Evolutionary conservation across 129 eudicot genomes (phyloP).

Genomic region (Centella asiatica): DNA sequence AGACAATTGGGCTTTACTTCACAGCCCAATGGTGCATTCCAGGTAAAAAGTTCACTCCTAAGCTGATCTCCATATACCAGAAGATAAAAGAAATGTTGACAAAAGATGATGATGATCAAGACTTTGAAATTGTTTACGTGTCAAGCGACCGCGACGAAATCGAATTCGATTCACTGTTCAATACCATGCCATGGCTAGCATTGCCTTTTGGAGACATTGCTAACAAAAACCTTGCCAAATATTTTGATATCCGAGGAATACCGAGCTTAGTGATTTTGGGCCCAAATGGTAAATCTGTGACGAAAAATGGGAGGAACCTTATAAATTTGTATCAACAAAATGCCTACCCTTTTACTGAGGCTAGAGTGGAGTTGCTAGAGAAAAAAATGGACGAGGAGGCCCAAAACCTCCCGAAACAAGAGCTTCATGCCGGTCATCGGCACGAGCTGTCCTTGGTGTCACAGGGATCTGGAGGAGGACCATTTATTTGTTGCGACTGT

Average conservation of each 20-base stretch:
- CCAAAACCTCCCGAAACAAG: slow-evolving; percentile 40
- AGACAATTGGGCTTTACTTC: slow-evolving; percentile 79
- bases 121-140: slow-evolving; percentile 62
- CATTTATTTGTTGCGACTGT: slow-evolving; percentile 78
- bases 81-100: slow-evolving; percentile 43
- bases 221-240: slow-evolving; percentile 43
- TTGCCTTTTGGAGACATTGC: slow-evolving; percentile 51
- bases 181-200: slow-evolving; percentile 76
- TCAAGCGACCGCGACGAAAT: slow-evolving; percentile 49
- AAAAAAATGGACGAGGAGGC: slow-evolving; percentile 70
- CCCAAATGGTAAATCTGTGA: slow-evolving; percentile 82
- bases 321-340: slow-evolving; percentile 62
- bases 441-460: slow-evolving; percentile 70
- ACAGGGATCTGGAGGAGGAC: slow-evolving; percentile 75
- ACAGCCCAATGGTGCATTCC: slow-evolving; percentile 88
- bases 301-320: slow-evolving; percentile 59
- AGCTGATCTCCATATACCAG: slow-evolving; percentile 58
- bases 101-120: slow-evolving; percentile 16
- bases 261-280: slow-evolving; percentile 70
- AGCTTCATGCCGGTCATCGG: slow-evolving; percentile 53
- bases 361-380: slow-evolving; percentile 40
- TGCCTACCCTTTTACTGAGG: slow-evolving; percentile 68
- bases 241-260: slow-evolving; percentile 60
- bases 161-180: slow-evolving; percentile 36
- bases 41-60: slow-evolving; percentile 57